Base-by-base conservation (phyloP, 257 asterid genomes). In the Asclepias syriaca region DNA sequence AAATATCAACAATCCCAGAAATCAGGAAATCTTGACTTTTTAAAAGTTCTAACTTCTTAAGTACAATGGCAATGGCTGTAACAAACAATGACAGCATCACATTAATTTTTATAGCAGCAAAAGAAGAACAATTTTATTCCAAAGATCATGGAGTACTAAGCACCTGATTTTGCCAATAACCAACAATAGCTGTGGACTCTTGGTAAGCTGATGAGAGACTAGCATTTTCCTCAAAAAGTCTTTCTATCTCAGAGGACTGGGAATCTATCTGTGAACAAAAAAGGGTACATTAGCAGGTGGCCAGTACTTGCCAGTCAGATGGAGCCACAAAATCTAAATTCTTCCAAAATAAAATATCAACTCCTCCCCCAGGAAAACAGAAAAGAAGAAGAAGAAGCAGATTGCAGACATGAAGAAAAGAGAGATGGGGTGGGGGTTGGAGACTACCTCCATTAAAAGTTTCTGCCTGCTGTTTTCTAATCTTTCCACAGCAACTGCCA, bases 231-330 rank as follows among this genome's bases (percentile, higher is more conserved):
- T 91, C 97, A 7, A 91, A 91, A 57, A 94, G 86, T 75, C 81
- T 87, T 90, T 94, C 99, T 77, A 94, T 91, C 80, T 94, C 99
- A 21, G 97, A 83, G 74, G 99, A 94, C 71, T 94, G 99, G 70
- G 99, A 94, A 80, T 94, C 99, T 63, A 94, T 87, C 99, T 94
- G 87, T 50, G 75, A 74, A 76, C 56, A 81, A 46, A 78, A 27
- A 73, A 67, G 51, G 50, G 15, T 48, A 34, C 16, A 22, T 61
- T 32, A 15, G 40, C 37, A 32, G 67, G 67, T 32, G 66, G 45
- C 15, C n/a, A 14, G 34, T 60, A 59, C 43, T 59, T 59, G 7
- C 5, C 1, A 34, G 48, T 61, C 48, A 61, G 24, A 34, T 57
- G 37, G 2, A 57, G 64, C 18, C 64, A 57, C 2, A 57, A 22